A percentile compares a stretch with the other conserved stretches of the same genome.
These are phyloP conservation scores for Diutina pseudorugosa DNA, from an alignment of 1,139 yeast species.

Conservation along the genomic window DNA sequence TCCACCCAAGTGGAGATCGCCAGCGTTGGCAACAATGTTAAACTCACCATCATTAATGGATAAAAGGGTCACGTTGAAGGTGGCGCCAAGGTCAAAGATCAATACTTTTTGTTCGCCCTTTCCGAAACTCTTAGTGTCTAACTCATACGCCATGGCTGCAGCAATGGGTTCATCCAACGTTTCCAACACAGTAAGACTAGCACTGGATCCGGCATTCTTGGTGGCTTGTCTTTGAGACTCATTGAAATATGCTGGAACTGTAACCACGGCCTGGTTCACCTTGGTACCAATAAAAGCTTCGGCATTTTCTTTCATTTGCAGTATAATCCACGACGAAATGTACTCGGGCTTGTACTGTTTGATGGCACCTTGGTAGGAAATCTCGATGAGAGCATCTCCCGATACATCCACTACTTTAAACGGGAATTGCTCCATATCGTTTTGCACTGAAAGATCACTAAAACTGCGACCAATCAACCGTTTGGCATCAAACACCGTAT, in stretches of 20 bases:
- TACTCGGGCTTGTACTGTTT: conserved; percentile 81
- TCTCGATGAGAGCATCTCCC: conserved; percentile 74
- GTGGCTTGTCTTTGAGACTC: conserved; percentile 99
- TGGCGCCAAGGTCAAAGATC: conserved; percentile 33
- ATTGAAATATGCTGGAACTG: conserved; percentile 96
- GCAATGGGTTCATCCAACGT: conserved; percentile 98
- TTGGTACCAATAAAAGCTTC: conserved; percentile 83
- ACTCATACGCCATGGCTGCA: conserved; percentile 95
- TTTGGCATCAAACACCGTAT: conserved; percentile 78
- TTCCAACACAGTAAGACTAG: conserved; percentile 87
- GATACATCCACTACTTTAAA: conserved; percentile 52
- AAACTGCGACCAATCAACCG: conserved; percentile 76
- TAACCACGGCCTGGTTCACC: conserved; percentile 89
- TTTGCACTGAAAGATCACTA: conserved; percentile 65
- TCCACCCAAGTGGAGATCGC: conserved; percentile 57
- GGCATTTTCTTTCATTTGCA: conserved; percentile 88
- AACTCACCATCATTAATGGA: conserved; percentile 41
- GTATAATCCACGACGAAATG: conserved; percentile 82
- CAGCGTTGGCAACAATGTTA: conserved; percentile 40
- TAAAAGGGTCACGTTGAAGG: conserved; percentile 38
- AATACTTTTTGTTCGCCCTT: conserved; percentile 33
- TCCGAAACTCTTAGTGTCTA: conserved; percentile 65
- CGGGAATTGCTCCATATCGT: conserved; percentile 75
- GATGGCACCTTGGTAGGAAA: conserved; percentile 46
- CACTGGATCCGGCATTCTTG: conserved; percentile 94